Base-by-base conservation (phyloP, 768 basidiomycete genomes). In the Termitomyces heimii region DNA sequence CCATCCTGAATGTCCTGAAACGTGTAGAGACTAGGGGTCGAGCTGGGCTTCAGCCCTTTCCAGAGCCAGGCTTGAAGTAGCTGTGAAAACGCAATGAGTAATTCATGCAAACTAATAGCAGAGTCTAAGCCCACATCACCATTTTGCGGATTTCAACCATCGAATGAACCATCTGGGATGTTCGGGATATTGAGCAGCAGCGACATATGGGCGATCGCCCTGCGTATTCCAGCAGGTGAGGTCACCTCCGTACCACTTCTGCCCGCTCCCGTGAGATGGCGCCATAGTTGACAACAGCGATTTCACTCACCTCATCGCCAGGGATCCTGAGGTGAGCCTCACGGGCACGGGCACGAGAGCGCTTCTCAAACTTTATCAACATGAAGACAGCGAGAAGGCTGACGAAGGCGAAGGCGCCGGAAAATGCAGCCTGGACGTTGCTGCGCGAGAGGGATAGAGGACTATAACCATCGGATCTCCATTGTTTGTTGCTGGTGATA, bases 401-500 rank as follows among this genome's bases (percentile, higher is more conserved):
- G 60, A 76, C 64, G 65, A 74, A 72, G 44, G 69, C 72, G 55
- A 76, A 69, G 47, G 72, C 71, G 55, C 70, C 68, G 48, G 67
- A 70, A 67, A 74, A 73, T 46, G 70, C 63, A 24, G 69, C 68
- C 58, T 73, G 73, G 48, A 57, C 53, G 51, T 67, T 65, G 56
- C 61, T 54, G 28, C 65, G 47, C 45, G 68, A 60, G 32, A 60
- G 59, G 55, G 72, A 67, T 48, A 72, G 54, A 52, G 69, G 62
- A 46, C 65, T 42, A 51, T 63, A 58, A 22, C 51, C 55, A 34
- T 61, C 55, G 31, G 66, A 61, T 55, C 71, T 74, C 81, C 81
- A 82, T 66, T 81, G 75, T 65, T 69, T 77, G 74, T 82, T 82
- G 73, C 75, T 79, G 20, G 73, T 78, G 70, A 82, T 80, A 35